Conservation (phyloP, 208 protist genomes). For the Novymonas esmeraldas region DNA sequence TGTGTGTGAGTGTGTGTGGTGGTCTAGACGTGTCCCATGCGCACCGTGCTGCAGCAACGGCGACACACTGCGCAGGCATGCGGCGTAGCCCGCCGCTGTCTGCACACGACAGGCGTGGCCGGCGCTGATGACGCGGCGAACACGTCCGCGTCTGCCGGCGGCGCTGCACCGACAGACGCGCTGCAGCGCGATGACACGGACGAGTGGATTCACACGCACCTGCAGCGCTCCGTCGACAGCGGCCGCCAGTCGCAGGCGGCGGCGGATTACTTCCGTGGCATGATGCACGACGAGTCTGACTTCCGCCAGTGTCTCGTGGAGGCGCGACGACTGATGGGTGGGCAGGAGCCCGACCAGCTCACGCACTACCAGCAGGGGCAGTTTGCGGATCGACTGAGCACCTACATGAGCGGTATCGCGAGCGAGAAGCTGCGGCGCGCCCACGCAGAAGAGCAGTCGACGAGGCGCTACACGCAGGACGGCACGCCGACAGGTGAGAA, state of each 20-base stretch:
- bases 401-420: constrained; percentile 56
- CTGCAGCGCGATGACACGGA: constrained; percentile 28
- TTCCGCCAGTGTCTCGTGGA: constrained; percentile 58
- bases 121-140: no score
- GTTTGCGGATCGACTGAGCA: constrained; percentile 60
- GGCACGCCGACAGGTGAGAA: constrained; percentile 84
- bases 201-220: constrained; percentile 43
- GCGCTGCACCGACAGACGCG: no score
- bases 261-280: constrained; percentile 71
- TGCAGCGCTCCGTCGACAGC: constrained; percentile 46
- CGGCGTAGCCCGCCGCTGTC: no score
- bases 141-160: no score
- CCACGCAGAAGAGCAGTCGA: constrained; percentile 55
- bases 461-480: constrained; percentile 67
- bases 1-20: no score
- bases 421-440: constrained; percentile 57
- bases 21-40: no score
- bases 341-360: constrained; percentile 63
- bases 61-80: no score
- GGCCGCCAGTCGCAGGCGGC: constrained; percentile 48
- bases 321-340: constrained; percentile 57
- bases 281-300: constrained; percentile 63
- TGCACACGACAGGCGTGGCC: no score
- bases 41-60: no score
- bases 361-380: constrained; percentile 73